These are phyloP conservation scores for Microdochium trichocladiopsis DNA, from an alignment of 2,329 filamentous ascomycete genomes.

Conservation along the genomic window DNA sequence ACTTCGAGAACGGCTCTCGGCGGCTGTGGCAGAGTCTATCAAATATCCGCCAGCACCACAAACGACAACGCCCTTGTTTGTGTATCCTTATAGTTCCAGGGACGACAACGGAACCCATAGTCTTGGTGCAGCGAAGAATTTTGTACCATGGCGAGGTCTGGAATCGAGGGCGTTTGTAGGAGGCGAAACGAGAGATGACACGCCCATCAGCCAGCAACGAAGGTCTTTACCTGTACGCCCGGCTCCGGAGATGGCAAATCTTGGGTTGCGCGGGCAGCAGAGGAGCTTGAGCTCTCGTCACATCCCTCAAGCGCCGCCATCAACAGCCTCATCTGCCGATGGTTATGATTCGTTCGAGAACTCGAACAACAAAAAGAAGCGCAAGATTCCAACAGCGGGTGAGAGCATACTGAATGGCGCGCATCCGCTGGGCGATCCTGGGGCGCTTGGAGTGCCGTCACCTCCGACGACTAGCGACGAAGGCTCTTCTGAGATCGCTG, in stretches of 20 bases:
- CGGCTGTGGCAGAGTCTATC: slow-evolving; percentile 76
- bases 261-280: slow-evolving; percentile 32
- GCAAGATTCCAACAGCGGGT: slow-evolving; percentile 89
- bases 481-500: slow-evolving; percentile 19
- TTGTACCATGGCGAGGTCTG: slow-evolving; percentile 22
- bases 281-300: slow-evolving; percentile 25
- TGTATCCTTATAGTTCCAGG: slow-evolving; percentile 56
- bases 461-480: slow-evolving; percentile 25
- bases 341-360: slow-evolving; percentile 98
- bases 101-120: slow-evolving; percentile 33
- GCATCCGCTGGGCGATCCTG: slow-evolving; percentile 29
- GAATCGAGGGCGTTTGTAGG: slow-evolving; percentile 23
- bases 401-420: slow-evolving; percentile 46
- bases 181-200: slow-evolving; percentile 8
- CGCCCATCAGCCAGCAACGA: neutral
- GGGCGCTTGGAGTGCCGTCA: slow-evolving; percentile 22
- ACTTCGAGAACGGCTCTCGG: slow-evolving; percentile 79
- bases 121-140: slow-evolving; percentile 19
- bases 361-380: slow-evolving; percentile 98
- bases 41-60: slow-evolving; percentile 73
- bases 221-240: slow-evolving; percentile 20
- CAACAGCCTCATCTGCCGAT: slow-evolving; percentile 66
- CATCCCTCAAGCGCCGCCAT: slow-evolving; percentile 45
- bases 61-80: slow-evolving; percentile 67
- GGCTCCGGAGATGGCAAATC: slow-evolving; percentile 36